Base-by-base conservation (phyloP, 73 alveolate species). In the Paramecium biaurelia region DNA sequence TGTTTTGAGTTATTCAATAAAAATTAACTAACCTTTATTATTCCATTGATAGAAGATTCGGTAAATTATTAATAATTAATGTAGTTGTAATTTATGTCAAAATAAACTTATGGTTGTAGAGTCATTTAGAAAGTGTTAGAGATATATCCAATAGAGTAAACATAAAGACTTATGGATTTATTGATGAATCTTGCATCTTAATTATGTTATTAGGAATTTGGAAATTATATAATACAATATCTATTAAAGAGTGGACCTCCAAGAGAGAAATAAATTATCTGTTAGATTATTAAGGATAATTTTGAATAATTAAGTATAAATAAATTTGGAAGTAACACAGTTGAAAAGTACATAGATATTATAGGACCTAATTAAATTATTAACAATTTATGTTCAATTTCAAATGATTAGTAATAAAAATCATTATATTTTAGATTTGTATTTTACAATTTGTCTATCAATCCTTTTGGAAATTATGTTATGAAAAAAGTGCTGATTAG, bases 271-370 rank as follows among this genome's bases (percentile, higher is more conserved):
- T 41, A 42, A 23, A 26, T 41, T 1, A 79, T 79, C 30, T 79
- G 90, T 47, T 32, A 21, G 30, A 79, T 79, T 26, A 79, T 79
- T 23, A 79, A 42, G 32, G 90, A 79, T 41, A 79, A 79, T 11
- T 79, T 79, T 41, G 90, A 79, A 21, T 18, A 38, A 24, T 79
- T 79, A 43, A 79, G 90, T 79, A 34, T 79, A 5, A 79, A 79
- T 79, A 79, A 79, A 43, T 79, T 43, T 79, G 90, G 90, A 20
- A 79, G 90, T n/a, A 79, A 79, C n/a, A 43, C 90, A 6, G 90
- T 79, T 9, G 90, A 79, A 79, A 79, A 79, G 37, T 79, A 79
- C 20, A 41, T 79, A n/a, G 90, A 79, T 14, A 5, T 41, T 21
- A 42, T 43, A 26, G 90, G 90, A 7, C 90, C 90, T 2, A 21